phyloP scores from a whole-genome alignment of 371 early-diverging fungal species.

The Mucor piriformis region DNA sequence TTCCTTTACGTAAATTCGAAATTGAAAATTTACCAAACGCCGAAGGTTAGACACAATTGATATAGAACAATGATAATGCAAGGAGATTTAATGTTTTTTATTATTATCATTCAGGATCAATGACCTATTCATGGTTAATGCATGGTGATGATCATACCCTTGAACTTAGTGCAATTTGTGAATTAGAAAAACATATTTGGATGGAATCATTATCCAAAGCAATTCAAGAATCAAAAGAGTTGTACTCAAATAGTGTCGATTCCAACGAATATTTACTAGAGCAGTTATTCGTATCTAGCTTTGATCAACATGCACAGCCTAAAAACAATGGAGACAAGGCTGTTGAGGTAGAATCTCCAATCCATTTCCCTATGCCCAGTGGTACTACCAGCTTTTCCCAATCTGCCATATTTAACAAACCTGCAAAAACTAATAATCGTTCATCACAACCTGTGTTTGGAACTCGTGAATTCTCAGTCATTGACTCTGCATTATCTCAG shows the following conservation, averaged over 20 bases:
- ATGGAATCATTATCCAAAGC: conserved; percentile 12
- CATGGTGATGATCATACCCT: conserved; percentile 15
- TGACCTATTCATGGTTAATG: conserved; percentile 19
- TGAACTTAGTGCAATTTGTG: conserved; percentile 25
- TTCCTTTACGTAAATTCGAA: conserved; percentile 57
- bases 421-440: conserved; percentile 1
- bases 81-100: conserved; percentile 1
- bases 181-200: conserved; percentile 26
- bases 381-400: conserved; percentile 24
- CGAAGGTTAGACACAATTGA: conserved; percentile 11
- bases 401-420: conserved; percentile 24
- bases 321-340: not conserved
- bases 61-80: not conserved
- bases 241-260: conserved; percentile 14
- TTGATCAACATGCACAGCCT: conserved; percentile 17
- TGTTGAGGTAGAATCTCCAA: conserved; percentile 1
- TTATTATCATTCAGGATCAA: conserved; percentile 1
- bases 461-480: not conserved
- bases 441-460: conserved; percentile 21
- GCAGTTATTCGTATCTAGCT: conserved; percentile 29
- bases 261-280: conserved; percentile 23
- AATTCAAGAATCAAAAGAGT: conserved; percentile 18
- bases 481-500: not conserved
- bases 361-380: conserved; percentile 19
- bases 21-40: conserved; percentile 35